Percentiles rank a stretch among this genome's conserved stretches.
phyloP scores from a whole-genome alignment of 495 filamentous ascomycete genomes.

The Cercophora samala region DNA sequence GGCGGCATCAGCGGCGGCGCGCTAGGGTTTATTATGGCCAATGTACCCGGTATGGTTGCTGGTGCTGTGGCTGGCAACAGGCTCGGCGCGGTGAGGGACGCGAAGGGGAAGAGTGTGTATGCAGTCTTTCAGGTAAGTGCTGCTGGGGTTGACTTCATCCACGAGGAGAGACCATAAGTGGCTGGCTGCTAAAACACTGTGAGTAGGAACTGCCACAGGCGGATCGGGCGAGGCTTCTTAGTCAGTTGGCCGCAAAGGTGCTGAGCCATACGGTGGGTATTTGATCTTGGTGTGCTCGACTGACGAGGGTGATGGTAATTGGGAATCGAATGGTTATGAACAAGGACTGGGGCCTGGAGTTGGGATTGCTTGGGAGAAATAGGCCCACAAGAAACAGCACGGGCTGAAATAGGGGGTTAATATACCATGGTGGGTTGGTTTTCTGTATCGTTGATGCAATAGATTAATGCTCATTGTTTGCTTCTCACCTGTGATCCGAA shows the following conservation, averaged over 20 bases:
- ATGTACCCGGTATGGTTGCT: slow-evolving; percentile 82
- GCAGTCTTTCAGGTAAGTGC: slow-evolving; percentile 64
- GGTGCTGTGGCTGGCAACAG: slow-evolving; percentile 91
- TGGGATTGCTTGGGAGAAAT: background rate
- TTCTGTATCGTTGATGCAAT: background rate
- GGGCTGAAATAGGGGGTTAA: background rate
- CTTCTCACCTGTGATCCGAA: background rate
- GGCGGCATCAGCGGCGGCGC: slow-evolving; percentile 85
- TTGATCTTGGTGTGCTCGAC: slow-evolving; percentile 21
- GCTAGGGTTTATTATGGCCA: slow-evolving; percentile 91
- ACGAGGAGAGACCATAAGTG: background rate
- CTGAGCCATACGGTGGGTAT: slow-evolving; percentile 56
- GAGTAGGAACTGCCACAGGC: slow-evolving; percentile 66
- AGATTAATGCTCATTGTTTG: slow-evolving; percentile 8
- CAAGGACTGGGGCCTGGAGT: slow-evolving; percentile 2
- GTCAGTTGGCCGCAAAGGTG: slow-evolving; percentile 69
- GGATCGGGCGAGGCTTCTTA: slow-evolving; percentile 74
- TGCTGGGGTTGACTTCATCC: slow-evolving; percentile 12
- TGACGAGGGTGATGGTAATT: background rate
- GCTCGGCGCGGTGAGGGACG: slow-evolving; percentile 81
- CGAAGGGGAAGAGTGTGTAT: slow-evolving; percentile 93
- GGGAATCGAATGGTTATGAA: slow-evolving; percentile 1
- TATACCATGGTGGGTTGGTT: background rate
- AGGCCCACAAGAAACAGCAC: background rate
- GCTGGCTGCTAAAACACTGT: slow-evolving; percentile 10